A percentile compares a stretch with the other conserved stretches of the same genome.
Evolutionary conservation across 305 asterid species (phyloP).

Genomic region (Fraxinus greggii): DNA sequence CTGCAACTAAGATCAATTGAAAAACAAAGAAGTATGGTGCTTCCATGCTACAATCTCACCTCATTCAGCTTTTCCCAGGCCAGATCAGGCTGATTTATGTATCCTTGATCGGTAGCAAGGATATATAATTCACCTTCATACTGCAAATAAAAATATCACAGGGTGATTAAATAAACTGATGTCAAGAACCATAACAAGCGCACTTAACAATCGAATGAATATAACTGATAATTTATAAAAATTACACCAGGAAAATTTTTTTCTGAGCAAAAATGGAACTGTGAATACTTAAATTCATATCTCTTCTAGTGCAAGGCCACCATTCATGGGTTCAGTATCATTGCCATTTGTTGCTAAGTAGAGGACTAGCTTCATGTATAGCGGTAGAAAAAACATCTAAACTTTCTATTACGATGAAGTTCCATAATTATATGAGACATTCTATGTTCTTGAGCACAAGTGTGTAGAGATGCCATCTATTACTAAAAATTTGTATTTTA

Average conservation of each 20-base stretch:
- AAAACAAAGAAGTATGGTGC: not conserved
- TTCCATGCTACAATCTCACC: slow-evolving; percentile 42
- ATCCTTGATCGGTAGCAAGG: slow-evolving; percentile 92
- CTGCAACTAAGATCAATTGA: slow-evolving; percentile 9
- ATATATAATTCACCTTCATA: slow-evolving; percentile 86
- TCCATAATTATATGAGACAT: not conserved
- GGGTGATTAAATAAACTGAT: slow-evolving; percentile 23
- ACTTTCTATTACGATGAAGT: not conserved
- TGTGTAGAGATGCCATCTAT: not conserved
- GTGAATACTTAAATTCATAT: not conserved
- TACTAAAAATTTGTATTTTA: not conserved
- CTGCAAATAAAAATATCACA: slow-evolving; percentile 54
- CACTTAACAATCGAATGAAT: slow-evolving; percentile 14
- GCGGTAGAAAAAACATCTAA: not conserved
- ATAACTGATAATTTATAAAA: not conserved
- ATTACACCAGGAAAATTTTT: not conserved
- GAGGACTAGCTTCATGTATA: not conserved
- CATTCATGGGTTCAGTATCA: not conserved
- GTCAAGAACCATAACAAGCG: slow-evolving; percentile 14
- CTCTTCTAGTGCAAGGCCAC: not conserved
- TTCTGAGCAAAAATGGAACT: not conserved
- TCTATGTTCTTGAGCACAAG: not conserved
- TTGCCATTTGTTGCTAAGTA: not conserved
- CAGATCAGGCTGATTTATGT: slow-evolving; percentile 80
- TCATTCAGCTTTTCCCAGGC: slow-evolving; percentile 98